Base-by-base conservation (phyloP, 2,329 filamentous ascomycete species). In the Diaporthe velutina region DNA sequence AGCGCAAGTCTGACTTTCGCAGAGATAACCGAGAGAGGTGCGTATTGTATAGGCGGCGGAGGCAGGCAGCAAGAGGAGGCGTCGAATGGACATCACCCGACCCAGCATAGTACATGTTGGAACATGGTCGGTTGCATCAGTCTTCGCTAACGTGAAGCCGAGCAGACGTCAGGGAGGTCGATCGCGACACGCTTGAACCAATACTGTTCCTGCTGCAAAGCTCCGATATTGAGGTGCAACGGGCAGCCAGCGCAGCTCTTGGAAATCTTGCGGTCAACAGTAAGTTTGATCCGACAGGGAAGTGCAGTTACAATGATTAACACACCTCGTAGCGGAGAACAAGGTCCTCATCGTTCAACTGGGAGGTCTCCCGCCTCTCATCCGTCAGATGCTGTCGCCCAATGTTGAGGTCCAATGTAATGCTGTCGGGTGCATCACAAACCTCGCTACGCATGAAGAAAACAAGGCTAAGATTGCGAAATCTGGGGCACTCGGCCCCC, bases 321-420 rank as follows among this genome's bases (percentile, higher is more conserved):
- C 83, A 61, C 52, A 13, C 54, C 71, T n/a, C 80, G 0, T 76
- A 98, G 97, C 95, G 79, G 96, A 98, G 83, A 99, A 99, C 89
- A 99, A 99, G 85, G 95, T 98, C 76, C 89, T 96, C 78, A 99
- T 99, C 80, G 97, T 99, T 76, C 91, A 95, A 78, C 91, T 99
- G 22, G 96, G 96, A 74, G 97, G 97, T 35, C 90, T 99, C 76
- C 92, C 92, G 71, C 96, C 97, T 71, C 90, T 99, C 75, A 99
- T 98, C 85, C 93, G 95, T 78, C 97, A 99, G 85, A 99, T 99
- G 97, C 95, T 97, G 86, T 98, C 96, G 73, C 91, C 93, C 61
- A 99, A 99, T 80, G 97, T 99, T 79, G 97, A 99, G 83, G 97
- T 99, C 35, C 97, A 99, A 85, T 99, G 97, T 88, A 99, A 99